These are phyloP conservation scores for Cryptococcus neoformans DNA, from an alignment of 1,284 basidiomycete species.

Conservation along the genomic window DNA sequence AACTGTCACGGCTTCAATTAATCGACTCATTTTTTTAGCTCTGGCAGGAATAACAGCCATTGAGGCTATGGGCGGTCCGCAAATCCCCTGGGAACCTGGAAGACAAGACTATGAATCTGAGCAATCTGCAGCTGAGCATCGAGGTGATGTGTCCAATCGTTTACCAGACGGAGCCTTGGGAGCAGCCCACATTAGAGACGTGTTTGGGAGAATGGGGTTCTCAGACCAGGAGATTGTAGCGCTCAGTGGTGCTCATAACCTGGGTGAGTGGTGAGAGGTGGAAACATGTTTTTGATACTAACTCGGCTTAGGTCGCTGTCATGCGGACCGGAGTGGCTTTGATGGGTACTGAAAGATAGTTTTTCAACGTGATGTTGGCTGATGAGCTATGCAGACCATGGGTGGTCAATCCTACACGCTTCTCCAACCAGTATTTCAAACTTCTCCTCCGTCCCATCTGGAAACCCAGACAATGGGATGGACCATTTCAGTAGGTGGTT, in stretches of 20 bases:
- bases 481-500: slow-evolving; percentile 47
- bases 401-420: slow-evolving; percentile 52
- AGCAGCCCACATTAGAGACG: slow-evolving; percentile 52
- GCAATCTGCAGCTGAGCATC: slow-evolving; percentile 42
- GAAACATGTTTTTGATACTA: neutral
- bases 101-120: slow-evolving; percentile 52
- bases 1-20: neutral
- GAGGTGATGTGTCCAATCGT: slow-evolving; percentile 46
- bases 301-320: slow-evolving; percentile 43
- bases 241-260: slow-evolving; percentile 55
- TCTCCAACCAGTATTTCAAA: slow-evolving; percentile 54
- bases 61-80: slow-evolving; percentile 54
- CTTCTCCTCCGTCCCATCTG: slow-evolving; percentile 54
- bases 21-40: slow-evolving; percentile 10
- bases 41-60: slow-evolving; percentile 52
- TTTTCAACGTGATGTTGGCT: neutral
- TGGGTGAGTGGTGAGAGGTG: slow-evolving; percentile 36
- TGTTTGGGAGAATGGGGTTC: slow-evolving; percentile 57
- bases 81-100: slow-evolving; percentile 53
- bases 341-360: slow-evolving; percentile 39
- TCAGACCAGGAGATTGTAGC: slow-evolving; percentile 58
- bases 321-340: slow-evolving; percentile 52
- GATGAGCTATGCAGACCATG: slow-evolving; percentile 27
- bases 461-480: slow-evolving; percentile 55
- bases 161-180: slow-evolving; percentile 54